Base-by-base conservation (phyloP, 2,329 filamentous ascomycete species). In the Chalaropsis ovoidea region DNA sequence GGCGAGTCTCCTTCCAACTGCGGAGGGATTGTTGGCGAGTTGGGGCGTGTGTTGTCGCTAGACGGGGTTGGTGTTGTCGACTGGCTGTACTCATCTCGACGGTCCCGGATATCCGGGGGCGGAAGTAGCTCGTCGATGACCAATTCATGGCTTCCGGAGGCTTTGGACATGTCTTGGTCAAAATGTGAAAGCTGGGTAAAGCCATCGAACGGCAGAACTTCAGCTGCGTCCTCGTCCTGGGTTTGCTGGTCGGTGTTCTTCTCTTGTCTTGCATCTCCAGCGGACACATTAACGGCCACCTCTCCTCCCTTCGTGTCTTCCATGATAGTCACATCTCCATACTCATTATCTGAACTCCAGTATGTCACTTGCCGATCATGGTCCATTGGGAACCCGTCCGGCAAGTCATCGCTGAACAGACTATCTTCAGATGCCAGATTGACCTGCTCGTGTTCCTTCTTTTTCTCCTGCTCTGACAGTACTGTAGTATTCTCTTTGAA, bases 111-210 rank as follows among this genome's bases (percentile, higher is more conserved):
- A 4, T 49, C 22, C 22, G n/a, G n/a, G 13, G 47, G 19, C 19
- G 10, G 24, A 24, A 24, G 19, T 6, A 24, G 24, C n/a, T 52
- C 47, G 19, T 15, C 5, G 13, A 24, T 52, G 6, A 24, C 24
- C 13, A 27, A 52, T 24, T 52, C 19, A 15, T 39, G 35, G 19
- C 47, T 22, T 52, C 47, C 24, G 19, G 10, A 39, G 19, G 19
- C 47, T 52, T 52, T 13, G 47, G 24, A 52, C 10, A 52, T 24
- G 24, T 52, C 47, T 8, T 22, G 19, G 5, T 52, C 47, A 24
- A 52, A 52, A 52, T 52, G 47, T 8, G 47, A 52, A 15, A 52
- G 47, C 47, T 52, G 47, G 19, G 19, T 52, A 15, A 52, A 52
- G 19, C 47, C 47, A 22, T 52, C 47, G 15, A 52, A 52, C 24